Conservation (phyloP, 352 stramenopile genomes). For the Halophytophthora polymorphica region DNA sequence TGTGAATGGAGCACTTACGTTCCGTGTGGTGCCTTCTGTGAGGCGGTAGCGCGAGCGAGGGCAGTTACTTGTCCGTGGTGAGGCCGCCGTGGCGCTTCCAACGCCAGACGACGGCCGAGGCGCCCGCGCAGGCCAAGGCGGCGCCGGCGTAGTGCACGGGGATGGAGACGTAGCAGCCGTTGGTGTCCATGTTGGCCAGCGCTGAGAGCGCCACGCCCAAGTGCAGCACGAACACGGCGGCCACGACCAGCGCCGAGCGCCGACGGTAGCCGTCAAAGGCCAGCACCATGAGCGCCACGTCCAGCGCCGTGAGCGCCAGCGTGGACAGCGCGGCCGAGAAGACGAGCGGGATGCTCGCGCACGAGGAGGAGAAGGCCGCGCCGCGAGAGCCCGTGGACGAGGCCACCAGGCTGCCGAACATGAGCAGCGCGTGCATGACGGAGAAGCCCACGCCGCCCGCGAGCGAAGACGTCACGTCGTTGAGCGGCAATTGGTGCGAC, state of each 20-base stretch:
- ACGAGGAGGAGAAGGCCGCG: slow-evolving; percentile 71
- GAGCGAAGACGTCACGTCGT: slow-evolving; percentile 80
- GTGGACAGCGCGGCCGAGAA: slow-evolving; percentile 67
- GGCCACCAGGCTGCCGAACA: slow-evolving; percentile 78
- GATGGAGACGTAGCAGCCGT: slow-evolving; percentile 77
- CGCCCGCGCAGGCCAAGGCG: slow-evolving; percentile 38
- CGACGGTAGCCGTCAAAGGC: slow-evolving; percentile 82
- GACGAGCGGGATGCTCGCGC: slow-evolving; percentile 66
- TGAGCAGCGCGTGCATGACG: slow-evolving; percentile 82
- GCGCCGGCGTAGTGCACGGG: slow-evolving; percentile 71
- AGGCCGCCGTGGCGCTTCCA: slow-evolving; percentile 30
- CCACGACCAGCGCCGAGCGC: slow-evolving; percentile 40
- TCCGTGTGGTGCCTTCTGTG: too few species aligned
- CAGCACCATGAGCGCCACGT: slow-evolving; percentile 81
- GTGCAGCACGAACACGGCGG: slow-evolving; percentile 64
- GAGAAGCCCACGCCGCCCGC: slow-evolving; percentile 77
- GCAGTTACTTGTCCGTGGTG: slow-evolving; percentile 9
- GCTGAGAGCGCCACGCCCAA: slow-evolving; percentile 72
- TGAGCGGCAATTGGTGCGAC: slow-evolving; percentile 76
- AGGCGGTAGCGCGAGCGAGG: too few species aligned
- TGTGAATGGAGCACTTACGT: too few species aligned
- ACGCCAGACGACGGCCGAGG: slow-evolving; percentile 40
- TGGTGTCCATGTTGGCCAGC: slow-evolving; percentile 70
- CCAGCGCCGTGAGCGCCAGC: slow-evolving; percentile 68
- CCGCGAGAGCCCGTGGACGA: slow-evolving; percentile 65